phyloP scores from a whole-genome alignment of 805 yeast species.

The Ogataea wickerhamii region DNA sequence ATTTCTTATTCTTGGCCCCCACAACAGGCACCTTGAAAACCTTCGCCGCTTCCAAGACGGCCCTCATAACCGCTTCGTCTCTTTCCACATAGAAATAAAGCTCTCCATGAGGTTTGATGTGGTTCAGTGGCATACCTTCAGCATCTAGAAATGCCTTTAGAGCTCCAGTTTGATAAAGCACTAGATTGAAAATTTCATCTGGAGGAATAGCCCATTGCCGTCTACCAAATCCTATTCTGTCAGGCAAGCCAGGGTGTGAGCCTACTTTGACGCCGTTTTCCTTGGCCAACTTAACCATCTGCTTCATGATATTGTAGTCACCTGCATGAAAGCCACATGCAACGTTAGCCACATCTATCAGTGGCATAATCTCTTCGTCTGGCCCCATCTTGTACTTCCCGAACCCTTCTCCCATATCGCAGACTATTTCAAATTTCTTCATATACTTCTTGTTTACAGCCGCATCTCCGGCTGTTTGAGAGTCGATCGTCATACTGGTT shows the following conservation, averaged over 20 bases:
- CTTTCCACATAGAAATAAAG: slow-evolving; percentile 36
- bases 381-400: slow-evolving; percentile 39
- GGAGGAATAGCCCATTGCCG: slow-evolving; percentile 34
- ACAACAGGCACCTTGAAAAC: slow-evolving; percentile 35
- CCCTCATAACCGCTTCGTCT: slow-evolving; percentile 35
- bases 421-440: slow-evolving; percentile 17
- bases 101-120: slow-evolving; percentile 39
- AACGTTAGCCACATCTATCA: slow-evolving; percentile 37
- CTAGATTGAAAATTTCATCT: slow-evolving; percentile 35
- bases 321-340: slow-evolving; percentile 44
- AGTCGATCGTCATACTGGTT: too few relatives aligned
- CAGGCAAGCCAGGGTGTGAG: slow-evolving; percentile 40
- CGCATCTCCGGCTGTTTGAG: too few relatives aligned
- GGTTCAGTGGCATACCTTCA: slow-evolving; percentile 33
- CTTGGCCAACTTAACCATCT: slow-evolving; percentile 35
- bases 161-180: slow-evolving; percentile 39
- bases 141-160: slow-evolving; percentile 35
- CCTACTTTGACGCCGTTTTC: slow-evolving; percentile 35
- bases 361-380: slow-evolving; percentile 39
- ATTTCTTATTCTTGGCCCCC: slow-evolving; percentile 35
- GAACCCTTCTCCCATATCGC: slow-evolving; percentile 31
- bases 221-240: slow-evolving; percentile 39
- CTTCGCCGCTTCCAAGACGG: slow-evolving; percentile 35
- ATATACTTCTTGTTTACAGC: slow-evolving; percentile 22
- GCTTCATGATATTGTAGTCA: slow-evolving; percentile 35